Conservation (phyloP, 208 protist genomes). For the Wallacemonas rigidus region DNA sequence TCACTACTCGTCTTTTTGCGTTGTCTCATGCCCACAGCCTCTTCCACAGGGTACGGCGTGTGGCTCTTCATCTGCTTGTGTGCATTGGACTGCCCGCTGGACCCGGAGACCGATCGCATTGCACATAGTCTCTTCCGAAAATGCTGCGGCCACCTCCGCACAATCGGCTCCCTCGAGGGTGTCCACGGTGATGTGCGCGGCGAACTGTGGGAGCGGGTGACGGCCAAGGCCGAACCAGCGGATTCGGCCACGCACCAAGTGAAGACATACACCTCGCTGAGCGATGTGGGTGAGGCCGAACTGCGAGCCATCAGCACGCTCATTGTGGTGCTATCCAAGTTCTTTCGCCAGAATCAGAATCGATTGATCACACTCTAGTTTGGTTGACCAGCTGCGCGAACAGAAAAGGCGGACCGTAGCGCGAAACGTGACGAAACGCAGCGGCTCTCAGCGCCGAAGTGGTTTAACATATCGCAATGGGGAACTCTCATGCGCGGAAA, state of each 20-base stretch:
- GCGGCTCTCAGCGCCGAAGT: too few species aligned
- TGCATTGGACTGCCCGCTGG: slow-evolving; percentile 71
- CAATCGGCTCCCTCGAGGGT: slow-evolving; percentile 40
- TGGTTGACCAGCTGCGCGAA: slow-evolving; percentile 3
- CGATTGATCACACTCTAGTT: slow-evolving; percentile 72
- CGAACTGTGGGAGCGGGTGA: slow-evolving; percentile 37
- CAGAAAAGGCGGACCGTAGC: background rate
- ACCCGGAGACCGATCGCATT: slow-evolving; percentile 78
- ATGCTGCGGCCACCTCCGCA: slow-evolving; percentile 67
- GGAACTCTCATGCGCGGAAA: too few species aligned
- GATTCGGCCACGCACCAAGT: background rate
- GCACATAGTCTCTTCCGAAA: slow-evolving; percentile 68
- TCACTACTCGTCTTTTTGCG: slow-evolving; percentile 45
- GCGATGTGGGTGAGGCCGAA: slow-evolving; percentile 55
- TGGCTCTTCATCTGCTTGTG: slow-evolving; percentile 68
- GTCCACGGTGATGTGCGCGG: slow-evolving; percentile 50
- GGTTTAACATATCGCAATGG: too few species aligned
- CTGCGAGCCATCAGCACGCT: slow-evolving; percentile 73
- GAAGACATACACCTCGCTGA: slow-evolving; percentile 42
- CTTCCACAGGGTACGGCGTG: slow-evolving; percentile 54
- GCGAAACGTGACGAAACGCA: too few species aligned
- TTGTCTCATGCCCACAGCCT: slow-evolving; percentile 38
- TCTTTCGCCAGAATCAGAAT: slow-evolving; percentile 85
- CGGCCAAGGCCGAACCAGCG: background rate
- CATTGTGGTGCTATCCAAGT: slow-evolving; percentile 68